phyloP scores from a whole-genome alignment of 1,139 yeast genomes.

The Suhomyces wounanorum region DNA sequence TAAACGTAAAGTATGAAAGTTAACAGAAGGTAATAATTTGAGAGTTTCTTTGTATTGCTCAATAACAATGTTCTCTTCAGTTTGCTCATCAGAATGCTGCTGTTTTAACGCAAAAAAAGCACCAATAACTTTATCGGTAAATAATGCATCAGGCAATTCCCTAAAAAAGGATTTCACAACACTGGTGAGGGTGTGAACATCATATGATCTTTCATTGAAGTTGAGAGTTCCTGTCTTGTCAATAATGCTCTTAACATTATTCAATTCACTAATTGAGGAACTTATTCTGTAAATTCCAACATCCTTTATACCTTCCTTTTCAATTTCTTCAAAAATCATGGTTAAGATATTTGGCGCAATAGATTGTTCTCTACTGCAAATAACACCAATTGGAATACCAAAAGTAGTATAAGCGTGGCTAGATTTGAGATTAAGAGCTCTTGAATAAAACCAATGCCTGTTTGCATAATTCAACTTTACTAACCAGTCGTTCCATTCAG shows the following conservation, averaged over 20 bases:
- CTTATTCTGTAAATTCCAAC: constrained; percentile 92
- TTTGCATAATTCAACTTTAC: constrained; percentile 49
- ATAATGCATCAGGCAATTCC: constrained; percentile 85
- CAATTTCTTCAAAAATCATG: constrained; percentile 70
- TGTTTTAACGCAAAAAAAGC: constrained; percentile 48
- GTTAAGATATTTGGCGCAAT: constrained; percentile 67
- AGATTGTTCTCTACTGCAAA: constrained; percentile 71
- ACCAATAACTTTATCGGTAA: constrained; percentile 56
- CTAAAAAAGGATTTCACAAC: constrained; percentile 83
- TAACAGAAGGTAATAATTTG: constrained; percentile 57
- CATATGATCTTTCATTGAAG: constrained; percentile 70
- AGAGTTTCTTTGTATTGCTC: constrained; percentile 49
- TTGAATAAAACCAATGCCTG: constrained; percentile 59
- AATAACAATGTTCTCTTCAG: constrained; percentile 25
- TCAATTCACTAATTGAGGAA: constrained; percentile 81
- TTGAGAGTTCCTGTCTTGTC: constrained; percentile 64
- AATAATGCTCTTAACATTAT: constrained; percentile 66
- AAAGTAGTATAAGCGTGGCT: constrained; percentile 54
- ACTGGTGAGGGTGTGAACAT: constrained; percentile 87
- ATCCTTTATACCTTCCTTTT: constrained; percentile 81
- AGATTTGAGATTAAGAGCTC: constrained; percentile 35
- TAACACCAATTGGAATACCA: constrained; percentile 82
- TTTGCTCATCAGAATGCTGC: constrained; percentile 27
- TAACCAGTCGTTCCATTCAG: constrained; percentile 78
- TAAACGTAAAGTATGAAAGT: constrained; percentile 67